A percentile compares a stretch with the other conserved stretches of the same genome.
Conservation (phyloP, 805 yeast genomes). For the Priceomyces castillae region DNA sequence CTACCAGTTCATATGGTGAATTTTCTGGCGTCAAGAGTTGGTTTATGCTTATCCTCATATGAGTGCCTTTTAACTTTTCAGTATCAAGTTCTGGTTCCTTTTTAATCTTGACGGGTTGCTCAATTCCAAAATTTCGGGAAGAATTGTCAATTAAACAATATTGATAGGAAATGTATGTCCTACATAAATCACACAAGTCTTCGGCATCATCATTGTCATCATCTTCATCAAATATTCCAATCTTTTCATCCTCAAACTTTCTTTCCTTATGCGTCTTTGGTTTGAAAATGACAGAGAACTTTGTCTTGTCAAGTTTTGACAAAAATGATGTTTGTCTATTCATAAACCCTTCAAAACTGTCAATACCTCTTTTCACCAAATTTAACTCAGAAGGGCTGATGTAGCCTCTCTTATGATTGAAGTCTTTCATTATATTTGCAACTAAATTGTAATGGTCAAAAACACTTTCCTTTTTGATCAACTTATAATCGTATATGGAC, state of each 20-base stretch:
- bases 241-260: constrained; percentile 18
- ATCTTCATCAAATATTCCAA: constrained; percentile 15
- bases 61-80: not conserved
- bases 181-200: constrained; percentile 47
- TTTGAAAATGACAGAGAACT: constrained; percentile 9
- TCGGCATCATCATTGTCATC: constrained; percentile 40
- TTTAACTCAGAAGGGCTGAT: constrained; percentile 10
- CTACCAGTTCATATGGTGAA: constrained; percentile 26
- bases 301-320: constrained; percentile 14
- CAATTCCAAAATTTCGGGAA: constrained; percentile 8
- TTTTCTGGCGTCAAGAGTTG: constrained; percentile 38
- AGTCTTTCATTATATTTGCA: constrained; percentile 41
- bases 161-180: constrained; percentile 46
- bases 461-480: constrained; percentile 41
- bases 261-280: constrained; percentile 14
- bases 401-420: constrained; percentile 15
- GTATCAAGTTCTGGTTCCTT: constrained; percentile 1
- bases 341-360: constrained; percentile 25
- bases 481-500: constrained; percentile 54
- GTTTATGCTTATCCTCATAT: constrained; percentile 13
- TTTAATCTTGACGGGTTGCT: constrained; percentile 5
- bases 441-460: constrained; percentile 54
- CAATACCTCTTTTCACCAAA: constrained; percentile 26
- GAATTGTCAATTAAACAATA: constrained; percentile 40
- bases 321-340: constrained; percentile 18